These are phyloP conservation scores for Cyberlindnera maclurae DNA, from an alignment of 805 yeast species.

Conservation along the genomic window DNA sequence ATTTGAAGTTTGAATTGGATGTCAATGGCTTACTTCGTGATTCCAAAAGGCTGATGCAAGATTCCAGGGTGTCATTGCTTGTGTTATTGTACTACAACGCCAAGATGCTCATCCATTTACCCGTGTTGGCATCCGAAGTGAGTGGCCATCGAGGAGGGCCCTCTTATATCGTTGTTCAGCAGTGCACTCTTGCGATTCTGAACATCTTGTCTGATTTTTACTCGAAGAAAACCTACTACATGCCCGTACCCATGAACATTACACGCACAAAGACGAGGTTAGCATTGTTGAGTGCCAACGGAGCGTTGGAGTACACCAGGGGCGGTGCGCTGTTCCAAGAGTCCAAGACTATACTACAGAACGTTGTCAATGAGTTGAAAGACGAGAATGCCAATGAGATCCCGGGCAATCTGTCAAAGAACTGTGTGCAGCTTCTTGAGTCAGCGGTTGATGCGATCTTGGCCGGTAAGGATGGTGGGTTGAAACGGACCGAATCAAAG, in stretches of 20 bases:
- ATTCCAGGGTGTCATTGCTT: slow-evolving; percentile 40
- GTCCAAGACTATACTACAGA: slow-evolving; percentile 48
- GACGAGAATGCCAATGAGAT: slow-evolving; percentile 34
- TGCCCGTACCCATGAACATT: slow-evolving; percentile 60
- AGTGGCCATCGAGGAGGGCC: slow-evolving; percentile 34
- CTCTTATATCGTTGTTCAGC: slow-evolving; percentile 62
- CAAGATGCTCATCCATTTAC: slow-evolving; percentile 56
- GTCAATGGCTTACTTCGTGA: slow-evolving; percentile 42
- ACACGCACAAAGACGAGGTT: slow-evolving; percentile 58
- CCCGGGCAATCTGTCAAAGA: slow-evolving; percentile 56
- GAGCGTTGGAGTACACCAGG: slow-evolving; percentile 74
- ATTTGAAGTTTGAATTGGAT: slow-evolving; percentile 57
- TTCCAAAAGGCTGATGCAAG: slow-evolving; percentile 22
- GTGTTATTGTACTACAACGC: slow-evolving; percentile 57
- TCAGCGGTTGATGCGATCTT: slow-evolving; percentile 54
- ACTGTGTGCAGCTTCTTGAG: slow-evolving; percentile 51
- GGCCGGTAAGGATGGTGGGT: slow-evolving; percentile 32
- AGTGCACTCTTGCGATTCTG: slow-evolving; percentile 55
- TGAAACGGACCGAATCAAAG: slow-evolving; percentile 3
- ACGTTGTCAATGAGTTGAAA: slow-evolving; percentile 43
- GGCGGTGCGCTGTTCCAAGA: slow-evolving; percentile 77
- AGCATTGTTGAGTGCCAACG: slow-evolving; percentile 60
- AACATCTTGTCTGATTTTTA: slow-evolving; percentile 39
- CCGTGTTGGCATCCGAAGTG: slow-evolving; percentile 39
- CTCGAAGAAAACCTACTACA: slow-evolving; percentile 33